Evolutionary conservation across 441 rosid genomes (phyloP), one percentile per base, ranked within the genome.

Genomic region (Euphorbia corollata): DNA sequence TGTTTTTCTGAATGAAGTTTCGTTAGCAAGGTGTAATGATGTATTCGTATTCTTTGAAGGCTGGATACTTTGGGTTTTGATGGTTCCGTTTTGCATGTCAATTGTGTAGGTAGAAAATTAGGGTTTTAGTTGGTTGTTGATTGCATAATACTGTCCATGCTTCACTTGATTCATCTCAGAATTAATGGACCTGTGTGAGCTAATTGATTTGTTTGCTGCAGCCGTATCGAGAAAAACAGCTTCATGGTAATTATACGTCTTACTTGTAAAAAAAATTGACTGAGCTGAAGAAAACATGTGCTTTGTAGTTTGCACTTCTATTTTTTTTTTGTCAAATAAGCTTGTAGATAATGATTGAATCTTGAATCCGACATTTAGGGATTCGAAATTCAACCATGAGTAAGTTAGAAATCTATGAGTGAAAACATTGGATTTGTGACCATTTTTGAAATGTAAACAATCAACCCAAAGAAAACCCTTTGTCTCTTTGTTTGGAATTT

Each of bases 71-170:
- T 11, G 38, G 63, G n/a, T 69, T 48, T 61, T 11, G 50, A 12
- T 41, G 8, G 23, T 22, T 62, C 18, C 15, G 4, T n/a, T 65
- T n/a, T 18, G 7, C 24, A 50, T 57, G 30, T 43, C 64, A 10
- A 13, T 36, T 64, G 20, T 50, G 65, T 19, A 59, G 22, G 30
- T 53, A 18, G 9, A 13, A 30, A 56, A 36, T 68, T 74, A 78
- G 79, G 77, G 79, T 76, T 73, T 73, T 10, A 54, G 61, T 67
- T 41, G 10, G n/a, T n/a, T 64, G 62, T 63, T 34, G 66, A 36
- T 13, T 66, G 36, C 57, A 10, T 62, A 4, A 8, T 20, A 23
- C 23, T 38, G 8, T 6, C 13, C 18, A 47, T 63, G 65, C 6
- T 39, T 15, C 61, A 24, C 8, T 55, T 63, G 12, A 15, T 61